These are phyloP conservation scores for Malus hybrid DNA, from an alignment of 331 rosid species.

Conservation along the genomic window DNA sequence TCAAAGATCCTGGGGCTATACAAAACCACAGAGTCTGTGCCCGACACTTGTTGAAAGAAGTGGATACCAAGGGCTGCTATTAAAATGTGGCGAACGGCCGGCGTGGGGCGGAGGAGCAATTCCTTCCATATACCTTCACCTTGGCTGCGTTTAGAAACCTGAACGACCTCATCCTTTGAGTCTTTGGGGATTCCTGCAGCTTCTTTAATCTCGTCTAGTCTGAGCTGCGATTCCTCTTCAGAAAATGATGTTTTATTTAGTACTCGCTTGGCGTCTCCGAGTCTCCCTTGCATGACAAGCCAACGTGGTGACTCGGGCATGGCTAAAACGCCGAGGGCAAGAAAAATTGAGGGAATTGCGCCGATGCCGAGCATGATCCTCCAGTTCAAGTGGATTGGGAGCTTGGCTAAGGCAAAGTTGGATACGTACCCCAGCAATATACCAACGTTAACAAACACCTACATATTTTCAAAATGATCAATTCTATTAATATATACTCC, in stretches of 20 bases:
- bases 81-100: constrained; percentile 45
- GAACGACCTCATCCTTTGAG: too few relatives aligned
- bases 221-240: background rate
- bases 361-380: constrained; percentile 58
- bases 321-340: constrained; percentile 38
- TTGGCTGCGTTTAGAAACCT: too few relatives aligned
- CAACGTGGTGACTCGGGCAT: constrained; percentile 68
- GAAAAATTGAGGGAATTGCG: constrained; percentile 34
- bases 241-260: constrained; percentile 17
- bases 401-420: constrained; percentile 39
- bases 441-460: constrained; percentile 55
- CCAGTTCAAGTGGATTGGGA: constrained; percentile 37
- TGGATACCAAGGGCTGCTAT: constrained; percentile 53
- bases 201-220: constrained; percentile 1
- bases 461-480: background rate
- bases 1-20: constrained; percentile 47
- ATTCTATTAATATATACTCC: background rate
- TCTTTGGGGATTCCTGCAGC: too few relatives aligned
- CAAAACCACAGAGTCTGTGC: constrained; percentile 55
- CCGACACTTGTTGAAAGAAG: constrained; percentile 58
- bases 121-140: constrained; percentile 16
- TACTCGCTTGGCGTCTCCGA: constrained; percentile 17
- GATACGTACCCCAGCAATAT: constrained; percentile 49
- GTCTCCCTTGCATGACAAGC: constrained; percentile 27
- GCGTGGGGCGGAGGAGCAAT: constrained; percentile 34